A percentile compares a stretch with the other conserved stretches of the same genome.
phyloP scores from a whole-genome alignment of 2,329 filamentous ascomycete genomes.

The Aspergillus hortae region DNA sequence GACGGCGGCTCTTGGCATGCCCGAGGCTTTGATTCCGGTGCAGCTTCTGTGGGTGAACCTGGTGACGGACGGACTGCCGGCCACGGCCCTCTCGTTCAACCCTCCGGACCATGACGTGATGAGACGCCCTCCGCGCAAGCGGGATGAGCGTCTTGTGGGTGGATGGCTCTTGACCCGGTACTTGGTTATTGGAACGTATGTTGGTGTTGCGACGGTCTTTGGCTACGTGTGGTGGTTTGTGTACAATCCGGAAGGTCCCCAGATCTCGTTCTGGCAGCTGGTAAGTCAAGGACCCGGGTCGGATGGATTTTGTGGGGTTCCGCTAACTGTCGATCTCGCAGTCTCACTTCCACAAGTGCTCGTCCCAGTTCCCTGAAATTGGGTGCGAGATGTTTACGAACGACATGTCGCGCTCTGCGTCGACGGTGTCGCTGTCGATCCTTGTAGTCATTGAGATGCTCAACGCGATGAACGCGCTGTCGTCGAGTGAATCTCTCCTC shows the following conservation, averaged over 20 bases:
- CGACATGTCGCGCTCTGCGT: conserved; percentile 80
- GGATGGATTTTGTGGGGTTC: conserved; percentile 7
- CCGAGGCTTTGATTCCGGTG: conserved; percentile 92
- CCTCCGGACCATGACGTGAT: conserved; percentile 98
- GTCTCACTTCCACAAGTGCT: conserved; percentile 91
- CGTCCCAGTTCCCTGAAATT: conserved; percentile 77
- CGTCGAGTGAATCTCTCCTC: conserved; percentile 87
- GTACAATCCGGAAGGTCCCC: conserved; percentile 84
- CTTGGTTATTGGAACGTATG: conserved; percentile 91
- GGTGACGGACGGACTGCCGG: conserved; percentile 93
- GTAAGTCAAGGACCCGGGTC: conserved; percentile 34
- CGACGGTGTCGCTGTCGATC: conserved; percentile 84
- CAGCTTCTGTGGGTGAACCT: conserved; percentile 99
- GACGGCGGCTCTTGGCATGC: conserved; percentile 94
- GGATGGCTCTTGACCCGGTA: conserved; percentile 98
- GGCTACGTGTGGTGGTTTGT: conserved; percentile 99
- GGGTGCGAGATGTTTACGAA: conserved; percentile 90
- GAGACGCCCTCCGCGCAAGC: conserved; percentile 84
- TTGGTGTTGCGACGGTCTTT: conserved; percentile 88
- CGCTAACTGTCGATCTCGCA: conserved; percentile 21
- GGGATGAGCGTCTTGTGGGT: conserved; percentile 86
- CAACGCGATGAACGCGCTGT: conserved; percentile 97
- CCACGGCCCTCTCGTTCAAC: conserved; percentile 96
- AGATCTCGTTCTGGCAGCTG: conserved; percentile 86
- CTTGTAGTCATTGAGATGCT: conserved; percentile 99